Evolutionary conservation across 192 early-diverging fungal species (phyloP).

Genomic region (Coemansia sp.): DNA sequence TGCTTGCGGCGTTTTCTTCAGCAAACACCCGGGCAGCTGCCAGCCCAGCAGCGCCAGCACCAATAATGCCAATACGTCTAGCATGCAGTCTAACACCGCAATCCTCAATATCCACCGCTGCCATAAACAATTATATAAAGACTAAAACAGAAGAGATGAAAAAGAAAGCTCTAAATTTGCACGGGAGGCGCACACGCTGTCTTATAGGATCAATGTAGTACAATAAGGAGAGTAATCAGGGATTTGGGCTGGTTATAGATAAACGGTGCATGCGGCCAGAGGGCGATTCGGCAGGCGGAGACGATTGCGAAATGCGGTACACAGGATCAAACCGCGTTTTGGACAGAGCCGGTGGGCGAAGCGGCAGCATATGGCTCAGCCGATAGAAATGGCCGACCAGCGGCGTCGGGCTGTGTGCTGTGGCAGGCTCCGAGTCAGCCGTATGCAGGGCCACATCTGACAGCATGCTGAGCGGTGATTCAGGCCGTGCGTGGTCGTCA

Average conservation of each 20-base stretch:
- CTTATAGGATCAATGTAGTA: no score
- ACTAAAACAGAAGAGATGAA: background rate
- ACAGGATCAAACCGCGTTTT: background rate
- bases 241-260: background rate
- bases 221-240: background rate
- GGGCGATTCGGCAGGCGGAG: background rate
- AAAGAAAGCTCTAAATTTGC: background rate
- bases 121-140: background rate
- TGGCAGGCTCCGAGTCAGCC: constrained; percentile 1
- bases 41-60: constrained; percentile 36
- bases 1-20: constrained; percentile 7
- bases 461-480: constrained; percentile 21
- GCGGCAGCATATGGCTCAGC: background rate
- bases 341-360: background rate
- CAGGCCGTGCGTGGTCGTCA: background rate
- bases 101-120: background rate
- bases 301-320: background rate
- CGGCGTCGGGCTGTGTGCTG: background rate
- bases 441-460: constrained; percentile 15
- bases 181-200: no score
- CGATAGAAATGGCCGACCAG: background rate
- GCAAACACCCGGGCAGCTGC: constrained; percentile 29
- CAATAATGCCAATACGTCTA: constrained; percentile 28
- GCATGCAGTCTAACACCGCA: constrained; percentile 6
- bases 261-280: background rate